phyloP scores from a whole-genome alignment of 1,284 basidiomycete genomes.

The Ceratobasidium sp. region DNA sequence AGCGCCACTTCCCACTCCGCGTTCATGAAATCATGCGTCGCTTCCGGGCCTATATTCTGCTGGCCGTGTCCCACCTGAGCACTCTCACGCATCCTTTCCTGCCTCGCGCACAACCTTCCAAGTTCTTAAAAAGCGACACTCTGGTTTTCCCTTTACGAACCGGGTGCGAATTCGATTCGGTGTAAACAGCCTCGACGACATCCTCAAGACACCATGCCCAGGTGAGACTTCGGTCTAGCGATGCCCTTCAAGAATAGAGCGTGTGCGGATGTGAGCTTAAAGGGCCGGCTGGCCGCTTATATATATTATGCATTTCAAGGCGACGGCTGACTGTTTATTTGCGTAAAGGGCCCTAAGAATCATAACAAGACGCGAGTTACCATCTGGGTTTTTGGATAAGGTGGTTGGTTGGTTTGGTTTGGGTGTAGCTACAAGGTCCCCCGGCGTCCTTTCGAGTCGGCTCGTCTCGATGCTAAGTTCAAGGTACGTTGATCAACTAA shows the following conservation, averaged over 20 bases:
- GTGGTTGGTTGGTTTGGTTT: slow-evolving; percentile 46
- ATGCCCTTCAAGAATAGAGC: slow-evolving; percentile 25
- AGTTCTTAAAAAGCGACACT: too few relatives aligned
- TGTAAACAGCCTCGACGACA: slow-evolving; percentile 42
- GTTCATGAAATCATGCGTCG: too few relatives aligned
- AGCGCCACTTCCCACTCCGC: too few relatives aligned
- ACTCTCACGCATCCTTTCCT: too few relatives aligned
- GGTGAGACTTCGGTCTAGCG: slow-evolving; percentile 57
- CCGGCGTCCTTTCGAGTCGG: slow-evolving; percentile 96
- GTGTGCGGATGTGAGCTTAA: slow-evolving; percentile 37
- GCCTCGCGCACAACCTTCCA: too few relatives aligned
- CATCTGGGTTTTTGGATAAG: not conserved
- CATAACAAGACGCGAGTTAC: slow-evolving; percentile 87
- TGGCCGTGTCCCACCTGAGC: too few relatives aligned
- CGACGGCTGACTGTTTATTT: slow-evolving; percentile 57
- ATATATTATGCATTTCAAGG: slow-evolving; percentile 28
- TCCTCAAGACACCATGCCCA: slow-evolving; percentile 77
- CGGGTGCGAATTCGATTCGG: slow-evolving; percentile 24
- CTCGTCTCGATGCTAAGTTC: slow-evolving; percentile 98
- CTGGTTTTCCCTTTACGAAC: too few relatives aligned
- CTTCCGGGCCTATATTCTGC: too few relatives aligned
- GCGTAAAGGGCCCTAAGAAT: slow-evolving; percentile 82
- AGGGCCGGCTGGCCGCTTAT: slow-evolving; percentile 29
- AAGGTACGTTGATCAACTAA: slow-evolving; percentile 73
- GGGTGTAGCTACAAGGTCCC: slow-evolving; percentile 96